phyloP scores from a whole-genome alignment of 2,329 filamentous ascomycete genomes.

The Colletotrichum incanum region DNA sequence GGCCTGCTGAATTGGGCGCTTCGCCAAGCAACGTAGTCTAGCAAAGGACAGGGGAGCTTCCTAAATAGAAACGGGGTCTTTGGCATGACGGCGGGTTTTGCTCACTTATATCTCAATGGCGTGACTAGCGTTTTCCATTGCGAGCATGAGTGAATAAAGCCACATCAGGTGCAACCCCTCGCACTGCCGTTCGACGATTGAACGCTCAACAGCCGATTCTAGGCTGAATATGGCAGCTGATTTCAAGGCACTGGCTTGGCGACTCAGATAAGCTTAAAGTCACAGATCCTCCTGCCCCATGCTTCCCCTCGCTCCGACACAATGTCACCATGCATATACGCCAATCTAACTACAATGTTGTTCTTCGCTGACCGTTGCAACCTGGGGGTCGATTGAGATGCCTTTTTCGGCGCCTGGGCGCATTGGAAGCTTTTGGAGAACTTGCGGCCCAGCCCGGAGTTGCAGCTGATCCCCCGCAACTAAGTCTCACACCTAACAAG shows the following conservation, averaged over 20 bases:
- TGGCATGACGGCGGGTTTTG: neutral
- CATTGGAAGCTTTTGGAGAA: neutral
- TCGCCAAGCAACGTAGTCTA: slow-evolving; percentile 8
- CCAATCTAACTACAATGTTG: neutral
- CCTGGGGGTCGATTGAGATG: slow-evolving; percentile 15
- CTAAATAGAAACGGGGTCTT: slow-evolving; percentile 11
- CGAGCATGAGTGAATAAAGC: neutral
- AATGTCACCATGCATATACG: slow-evolving; percentile 17
- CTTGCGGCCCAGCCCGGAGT: slow-evolving; percentile 5
- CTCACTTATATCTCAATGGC: neutral
- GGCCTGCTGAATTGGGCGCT: neutral
- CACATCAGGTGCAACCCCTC: slow-evolving; percentile 5
- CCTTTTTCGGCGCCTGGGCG: slow-evolving; percentile 28
- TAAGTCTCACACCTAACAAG: neutral
- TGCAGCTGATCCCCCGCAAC: slow-evolving; percentile 29
- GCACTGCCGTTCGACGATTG: neutral
- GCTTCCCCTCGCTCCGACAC: slow-evolving; percentile 33
- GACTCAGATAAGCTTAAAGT: slow-evolving; percentile 38
- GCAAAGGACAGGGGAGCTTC: slow-evolving; percentile 15
- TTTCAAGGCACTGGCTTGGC: slow-evolving; percentile 22
- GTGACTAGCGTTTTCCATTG: neutral
- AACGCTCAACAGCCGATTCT: slow-evolving; percentile 35
- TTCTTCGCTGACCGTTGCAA: neutral
- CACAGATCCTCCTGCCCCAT: slow-evolving; percentile 35
- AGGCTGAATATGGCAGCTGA: slow-evolving; percentile 29